Evolutionary conservation across 148 eudicot genomes (phyloP).

Genomic region (Arctostaphylos glauca): DNA sequence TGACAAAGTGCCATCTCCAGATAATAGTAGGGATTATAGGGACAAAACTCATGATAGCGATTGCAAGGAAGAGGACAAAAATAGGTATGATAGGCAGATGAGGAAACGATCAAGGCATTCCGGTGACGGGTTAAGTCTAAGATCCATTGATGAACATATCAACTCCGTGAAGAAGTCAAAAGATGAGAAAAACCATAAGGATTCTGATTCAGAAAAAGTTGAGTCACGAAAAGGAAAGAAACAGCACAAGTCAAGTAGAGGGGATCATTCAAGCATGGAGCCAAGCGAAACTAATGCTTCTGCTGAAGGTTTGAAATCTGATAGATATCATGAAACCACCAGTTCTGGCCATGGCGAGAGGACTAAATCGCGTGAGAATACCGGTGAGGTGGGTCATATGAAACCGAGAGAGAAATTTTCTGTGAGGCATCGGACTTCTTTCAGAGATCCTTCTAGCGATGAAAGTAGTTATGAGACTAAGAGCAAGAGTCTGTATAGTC

Average conservation of each 20-base stretch:
- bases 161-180: constrained; percentile 5
- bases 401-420: neutral
- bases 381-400: neutral
- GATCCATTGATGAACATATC: constrained; percentile 9
- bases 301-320: neutral
- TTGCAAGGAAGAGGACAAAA: constrained; percentile 22
- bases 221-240: constrained; percentile 2
- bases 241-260: neutral
- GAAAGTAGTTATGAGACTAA: neutral
- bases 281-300: constrained; percentile 14
- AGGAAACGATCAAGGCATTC: constrained; percentile 28
- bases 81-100: neutral
- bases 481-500: neutral
- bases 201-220: constrained; percentile 12
- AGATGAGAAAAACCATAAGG: neutral
- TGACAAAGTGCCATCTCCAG: constrained; percentile 6
- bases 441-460: neutral
- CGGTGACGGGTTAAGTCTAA: constrained; percentile 9
- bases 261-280: constrained; percentile 4
- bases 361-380: constrained; percentile 1
- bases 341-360: neutral
- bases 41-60: constrained; percentile 15
- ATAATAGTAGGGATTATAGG: neutral
- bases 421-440: neutral
- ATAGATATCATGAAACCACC: neutral